Evolutionary conservation across 2,329 filamentous ascomycete genomes (phyloP), one percentile per base, ranked within the genome.

Genomic region (Paracamarosporium sp.): DNA sequence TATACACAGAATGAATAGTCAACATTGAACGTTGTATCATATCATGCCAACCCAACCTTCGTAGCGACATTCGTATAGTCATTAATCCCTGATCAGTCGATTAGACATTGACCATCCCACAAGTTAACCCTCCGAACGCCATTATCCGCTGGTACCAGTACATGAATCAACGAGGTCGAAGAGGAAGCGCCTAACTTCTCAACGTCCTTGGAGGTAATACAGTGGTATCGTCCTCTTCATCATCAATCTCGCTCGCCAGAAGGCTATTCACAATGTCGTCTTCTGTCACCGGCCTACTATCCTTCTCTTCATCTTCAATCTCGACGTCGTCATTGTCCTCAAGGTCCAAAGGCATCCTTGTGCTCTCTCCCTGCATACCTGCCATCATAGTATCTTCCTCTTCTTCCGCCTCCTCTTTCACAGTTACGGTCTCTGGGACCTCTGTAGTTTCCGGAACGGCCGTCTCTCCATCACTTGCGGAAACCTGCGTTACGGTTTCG

Each of bases 251-350:
- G 45, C 67, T 73, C 11, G 66, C 66, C 59, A 76, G 59, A 51
- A 76, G 58, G 47, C 63, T 65, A 57, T 75, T 69, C 61, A 76
- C 66, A 50, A 76, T 76, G 55, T 76, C 72, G 17, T 66, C 65
- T 46, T 74, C 73, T 3, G 69, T 74, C n/a, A 73, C 31, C 40
- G 9, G 36, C 11, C 7, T 43, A 55, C 13, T 50, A 51, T 13
- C 53, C 51, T 64, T 59, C 2, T 68, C 36, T 50, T 44, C 64
- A 0, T 65, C 63, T 1, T 70, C 63, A 0, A 71, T 66, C 1
- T 69, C 67, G 20, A 20, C n/a, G 11, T 70, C 67, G 3, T 67
- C 67, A 1, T 61, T 62, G 2, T 66, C 65, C 36, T 69, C 45
- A n/a, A 48, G 45, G n/a, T 48, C 68, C 35, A 75, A 64, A 12